phyloP scores from a whole-genome alignment of 2,329 filamentous ascomycete species.

The Penicillium hordei region DNA sequence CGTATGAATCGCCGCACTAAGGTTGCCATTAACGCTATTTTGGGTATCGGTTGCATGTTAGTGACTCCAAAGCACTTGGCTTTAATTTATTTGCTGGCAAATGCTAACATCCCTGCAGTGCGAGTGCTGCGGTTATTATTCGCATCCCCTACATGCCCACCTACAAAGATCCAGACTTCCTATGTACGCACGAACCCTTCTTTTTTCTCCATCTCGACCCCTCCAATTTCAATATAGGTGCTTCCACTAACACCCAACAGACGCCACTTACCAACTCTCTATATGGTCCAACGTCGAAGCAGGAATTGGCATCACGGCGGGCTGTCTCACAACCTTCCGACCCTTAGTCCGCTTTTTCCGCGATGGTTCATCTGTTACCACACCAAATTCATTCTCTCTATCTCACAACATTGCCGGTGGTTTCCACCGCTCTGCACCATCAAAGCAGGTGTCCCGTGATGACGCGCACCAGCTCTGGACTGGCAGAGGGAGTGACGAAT shows the following conservation, averaged over 20 bases:
- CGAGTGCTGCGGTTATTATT: constrained; percentile 29
- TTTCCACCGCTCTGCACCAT: constrained; percentile 11
- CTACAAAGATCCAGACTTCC: constrained; percentile 24
- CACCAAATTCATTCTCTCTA: constrained; percentile 20
- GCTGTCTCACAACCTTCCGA: constrained; percentile 41
- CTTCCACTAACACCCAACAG: constrained; percentile 26
- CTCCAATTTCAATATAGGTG: no score
- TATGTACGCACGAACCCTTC: constrained; percentile 20
- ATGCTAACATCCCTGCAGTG: constrained; percentile 16
- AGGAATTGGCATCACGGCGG: constrained; percentile 40
- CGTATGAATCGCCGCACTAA: constrained; percentile 56
- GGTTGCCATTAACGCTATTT: constrained; percentile 50
- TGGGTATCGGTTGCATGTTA: constrained; percentile 55
- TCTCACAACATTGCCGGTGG: constrained; percentile 15
- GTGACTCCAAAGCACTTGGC: constrained; percentile 18
- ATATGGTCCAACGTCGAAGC: constrained; percentile 39
- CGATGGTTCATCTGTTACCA: constrained; percentile 22
- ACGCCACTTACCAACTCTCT: constrained; percentile 47
- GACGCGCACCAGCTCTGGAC: constrained; percentile 21
- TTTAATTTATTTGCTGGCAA: constrained; percentile 15
- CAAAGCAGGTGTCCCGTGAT: constrained; percentile 6
- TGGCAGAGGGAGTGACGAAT: constrained; percentile 19
- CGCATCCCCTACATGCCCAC: constrained; percentile 24
- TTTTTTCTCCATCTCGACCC: not conserved
- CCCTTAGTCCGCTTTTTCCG: constrained; percentile 45